These are phyloP conservation scores for Thalassia testudinum DNA, from an alignment of 116 monocot genomes.

Conservation along the genomic window DNA sequence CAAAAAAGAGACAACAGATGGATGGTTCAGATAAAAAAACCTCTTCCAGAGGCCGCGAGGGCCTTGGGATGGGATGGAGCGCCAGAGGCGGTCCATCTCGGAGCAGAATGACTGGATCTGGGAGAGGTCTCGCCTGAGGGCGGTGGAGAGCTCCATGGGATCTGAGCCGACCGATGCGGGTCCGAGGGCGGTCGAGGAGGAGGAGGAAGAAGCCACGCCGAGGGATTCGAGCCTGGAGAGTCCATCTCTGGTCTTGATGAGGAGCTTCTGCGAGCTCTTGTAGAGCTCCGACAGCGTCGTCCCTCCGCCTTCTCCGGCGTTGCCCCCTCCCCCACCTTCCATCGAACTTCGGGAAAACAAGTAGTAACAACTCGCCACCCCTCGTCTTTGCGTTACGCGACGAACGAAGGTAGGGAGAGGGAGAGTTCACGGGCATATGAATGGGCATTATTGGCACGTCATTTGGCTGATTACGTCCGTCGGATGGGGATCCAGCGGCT, in stretches of 20 bases:
- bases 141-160: constrained; percentile 24
- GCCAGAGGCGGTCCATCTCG: constrained; percentile 90
- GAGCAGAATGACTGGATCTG: constrained; percentile 79
- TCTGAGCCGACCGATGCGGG: constrained; percentile 7
- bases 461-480: no score
- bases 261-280: constrained; percentile 56
- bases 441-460: no score
- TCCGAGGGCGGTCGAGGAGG: constrained; percentile 3
- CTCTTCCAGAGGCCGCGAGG: constrained; percentile 95
- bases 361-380: no score
- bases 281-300: constrained; percentile 68
- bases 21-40: no score
- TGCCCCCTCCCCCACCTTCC: not conserved
- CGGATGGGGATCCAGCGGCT: no score
- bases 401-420: no score
- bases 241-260: constrained; percentile 50
- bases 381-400: no score
- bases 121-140: constrained; percentile 46
- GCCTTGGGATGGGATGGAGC: constrained; percentile 50
- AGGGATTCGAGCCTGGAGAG: constrained; percentile 49
- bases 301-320: constrained; percentile 25
- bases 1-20: no score
- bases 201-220: constrained; percentile 41
- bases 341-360: no score
- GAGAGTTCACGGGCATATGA: no score